These are phyloP conservation scores for Ophiorrhiza pumila DNA, from an alignment of 257 asterid genomes.

Conservation along the genomic window DNA sequence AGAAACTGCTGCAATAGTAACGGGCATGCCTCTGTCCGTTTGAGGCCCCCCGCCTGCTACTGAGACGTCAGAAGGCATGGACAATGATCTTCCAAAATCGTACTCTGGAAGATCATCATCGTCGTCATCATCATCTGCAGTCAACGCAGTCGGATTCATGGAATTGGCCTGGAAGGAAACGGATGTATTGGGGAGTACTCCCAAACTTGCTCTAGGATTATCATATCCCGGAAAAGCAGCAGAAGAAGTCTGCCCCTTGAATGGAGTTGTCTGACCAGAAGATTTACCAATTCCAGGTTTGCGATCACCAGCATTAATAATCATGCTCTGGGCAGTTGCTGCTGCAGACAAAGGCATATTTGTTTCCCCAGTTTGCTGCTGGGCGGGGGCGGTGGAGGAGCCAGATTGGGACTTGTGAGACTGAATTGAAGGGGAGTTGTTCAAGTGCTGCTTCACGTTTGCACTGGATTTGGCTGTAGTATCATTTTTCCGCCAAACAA, in stretches of 20 bases:
- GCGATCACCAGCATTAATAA: background rate
- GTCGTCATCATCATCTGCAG: slow-evolving; percentile 15
- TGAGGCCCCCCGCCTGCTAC: background rate
- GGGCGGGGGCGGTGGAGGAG: background rate
- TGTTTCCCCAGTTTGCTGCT: slow-evolving; percentile 5
- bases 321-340: too few species aligned
- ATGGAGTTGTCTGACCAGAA: slow-evolving; percentile 16
- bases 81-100: slow-evolving; percentile 20
- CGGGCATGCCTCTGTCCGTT: slow-evolving; percentile 7
- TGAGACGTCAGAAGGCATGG: background rate
- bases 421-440: slow-evolving; percentile 6
- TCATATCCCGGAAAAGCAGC: slow-evolving; percentile 4
- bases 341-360: too few species aligned
- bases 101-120: slow-evolving; percentile 39
- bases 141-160: too few species aligned
- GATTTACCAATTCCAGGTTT: background rate
- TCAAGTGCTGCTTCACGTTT: slow-evolving; percentile 2
- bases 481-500: slow-evolving; percentile 29
- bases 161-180: too few species aligned
- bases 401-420: slow-evolving; percentile 9
- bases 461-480: slow-evolving; percentile 6
- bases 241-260: background rate
- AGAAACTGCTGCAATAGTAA: background rate
- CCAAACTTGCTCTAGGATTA: slow-evolving; percentile 1
- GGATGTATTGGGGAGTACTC: slow-evolving; percentile 13